Percentiles rank a stretch among this genome's conserved stretches.
Evolutionary conservation across 164 flowering plant genomes (phyloP).

Genomic region (Saururus chinensis): DNA sequence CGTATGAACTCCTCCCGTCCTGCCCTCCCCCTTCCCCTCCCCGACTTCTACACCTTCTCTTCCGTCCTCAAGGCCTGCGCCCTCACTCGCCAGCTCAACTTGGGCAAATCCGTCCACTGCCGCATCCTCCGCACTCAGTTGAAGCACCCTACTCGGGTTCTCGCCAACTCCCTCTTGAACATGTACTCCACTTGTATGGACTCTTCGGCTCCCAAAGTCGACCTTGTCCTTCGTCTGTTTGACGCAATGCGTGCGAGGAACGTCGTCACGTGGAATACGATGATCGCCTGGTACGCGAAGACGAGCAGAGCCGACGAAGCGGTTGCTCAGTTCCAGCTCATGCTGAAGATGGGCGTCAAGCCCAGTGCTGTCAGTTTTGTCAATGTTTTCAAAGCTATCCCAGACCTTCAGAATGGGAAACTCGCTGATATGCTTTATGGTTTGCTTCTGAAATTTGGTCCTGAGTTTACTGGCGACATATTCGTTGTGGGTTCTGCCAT

Average conservation of each 20-base stretch:
- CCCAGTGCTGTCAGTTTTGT: slow-evolving; percentile 69
- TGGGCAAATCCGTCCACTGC: slow-evolving; percentile 69
- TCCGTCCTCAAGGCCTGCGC: slow-evolving; percentile 85
- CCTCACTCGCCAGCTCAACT: slow-evolving; percentile 26
- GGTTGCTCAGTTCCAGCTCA: slow-evolving; percentile 35
- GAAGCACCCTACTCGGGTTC: slow-evolving; percentile 53
- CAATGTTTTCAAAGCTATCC: slow-evolving; percentile 70
- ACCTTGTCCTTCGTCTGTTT: slow-evolving; percentile 52
- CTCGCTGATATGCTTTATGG: slow-evolving; percentile 48
- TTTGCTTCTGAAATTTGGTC: slow-evolving; percentile 49
- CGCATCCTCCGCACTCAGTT: slow-evolving; percentile 46
- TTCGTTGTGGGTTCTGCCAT: slow-evolving; percentile 72
- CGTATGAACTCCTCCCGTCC: slow-evolving; percentile 27
- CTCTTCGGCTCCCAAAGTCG: slow-evolving; percentile 9
- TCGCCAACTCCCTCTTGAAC: slow-evolving; percentile 67
- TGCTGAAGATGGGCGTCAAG: slow-evolving; percentile 48
- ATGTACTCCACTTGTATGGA: slow-evolving; percentile 59
- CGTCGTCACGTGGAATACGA: slow-evolving; percentile 73
- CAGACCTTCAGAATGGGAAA: slow-evolving; percentile 19
- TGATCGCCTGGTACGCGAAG: slow-evolving; percentile 68
- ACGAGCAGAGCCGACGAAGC: slow-evolving; percentile 39
- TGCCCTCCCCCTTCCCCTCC: slow-evolving; percentile 1
- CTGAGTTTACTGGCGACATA: slow-evolving; percentile 23
- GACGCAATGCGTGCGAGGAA: slow-evolving; percentile 52
- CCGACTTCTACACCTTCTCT: slow-evolving; percentile 76